Base-by-base conservation (phyloP, 1,284 basidiomycete species). In the Tilletia indica region DNA sequence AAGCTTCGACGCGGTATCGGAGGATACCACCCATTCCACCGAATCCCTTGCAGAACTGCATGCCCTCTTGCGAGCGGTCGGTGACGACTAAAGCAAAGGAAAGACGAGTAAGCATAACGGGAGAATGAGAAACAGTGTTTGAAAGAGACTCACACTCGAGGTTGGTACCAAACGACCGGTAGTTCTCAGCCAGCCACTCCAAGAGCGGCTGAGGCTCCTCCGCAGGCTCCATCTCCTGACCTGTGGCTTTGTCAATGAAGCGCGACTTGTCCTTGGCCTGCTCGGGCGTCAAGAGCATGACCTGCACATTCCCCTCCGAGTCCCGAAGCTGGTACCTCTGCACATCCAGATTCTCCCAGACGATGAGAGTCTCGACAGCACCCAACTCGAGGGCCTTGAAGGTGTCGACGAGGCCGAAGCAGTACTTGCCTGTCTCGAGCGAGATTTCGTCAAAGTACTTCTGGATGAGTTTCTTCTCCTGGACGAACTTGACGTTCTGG, bases 371-470 rank as follows among this genome's bases (percentile, higher is more conserved):
- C 87, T 99, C 97, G 47, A 97, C 93, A 5, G 97, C 92, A 80
- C 97, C 97, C 72, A 99, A 90, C 82, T 99, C 97, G 68, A 99
- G 89, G 48, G 92, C 94, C 85, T 97, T 97, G 80, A 99, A 89
- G 0, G 97, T 99, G 85, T 99, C 97, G 19, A 93, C 93, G 75
- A 99, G 89, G 86, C 96, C 97, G 85, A 97, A 99, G 87, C 96
- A 98, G 88, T 97, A 99, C 86, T 92, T 94, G 82, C 91, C 93
- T 25, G 94, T 96, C 85, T 99, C 96, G 85, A 93, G 92, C 76
- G 94, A 96, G 86, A 99, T 99, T 87, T 99, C 97, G 84, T 99
- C 96, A 86, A 99, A 98, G 88, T 98, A 99, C 85, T 90, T 93
- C 85, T 98, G 95, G 68, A 84, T 83, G 25, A 84, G 73, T 68